Evolutionary conservation across 306 rosid genomes (phyloP), one percentile per base, ranked within the genome.

Genomic region (Echinosophora koreensis): DNA sequence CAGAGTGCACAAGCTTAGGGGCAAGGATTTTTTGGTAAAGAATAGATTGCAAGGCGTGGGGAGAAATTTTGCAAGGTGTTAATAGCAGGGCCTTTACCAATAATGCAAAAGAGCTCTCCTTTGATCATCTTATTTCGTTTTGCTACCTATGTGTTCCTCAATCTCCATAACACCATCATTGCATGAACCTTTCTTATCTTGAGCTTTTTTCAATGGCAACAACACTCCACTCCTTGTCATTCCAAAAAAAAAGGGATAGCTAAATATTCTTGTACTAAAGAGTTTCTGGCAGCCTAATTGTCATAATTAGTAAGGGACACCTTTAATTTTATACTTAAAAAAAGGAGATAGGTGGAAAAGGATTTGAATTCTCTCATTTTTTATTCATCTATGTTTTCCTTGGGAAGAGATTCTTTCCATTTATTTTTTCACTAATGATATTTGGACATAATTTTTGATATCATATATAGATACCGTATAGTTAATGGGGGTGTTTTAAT

Each of bases 81-180:
- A n/a, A n/a, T n/a, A n/a, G n/a, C n/a, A n/a, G n/a, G n/a, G n/a
- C n/a, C n/a, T n/a, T n/a, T n/a, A 71, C 71, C 85, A 88, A 89
- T 89, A 87, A 88, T 90, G 82, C 87, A 77, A 75, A 82, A 61
- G 57, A 14, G 28, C 28, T 67, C 14, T 67, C 70, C 57, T 71
- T 86, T 89, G 87, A 85, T 90, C 66, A 69, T 67, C 68, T 66
- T 15, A 74, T 68, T 55, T 73, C 73, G 15, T 38, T 65, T 78
- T 49, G 30, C 58, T 49, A 22, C 69, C 49, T 6, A 5, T 80
- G 61, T 84, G 82, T 84, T 80, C 86, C 84, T 84, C 80, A 77
- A 70, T 81, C 75, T 80, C 77, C 72, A 51, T 58, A 49, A 72
- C 85, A 82, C 63, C 86, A 88, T 90, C 84, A 88, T 88, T 85